Base-by-base conservation (phyloP, 805 yeast species). In the Lipomyces starkeyi region DNA sequence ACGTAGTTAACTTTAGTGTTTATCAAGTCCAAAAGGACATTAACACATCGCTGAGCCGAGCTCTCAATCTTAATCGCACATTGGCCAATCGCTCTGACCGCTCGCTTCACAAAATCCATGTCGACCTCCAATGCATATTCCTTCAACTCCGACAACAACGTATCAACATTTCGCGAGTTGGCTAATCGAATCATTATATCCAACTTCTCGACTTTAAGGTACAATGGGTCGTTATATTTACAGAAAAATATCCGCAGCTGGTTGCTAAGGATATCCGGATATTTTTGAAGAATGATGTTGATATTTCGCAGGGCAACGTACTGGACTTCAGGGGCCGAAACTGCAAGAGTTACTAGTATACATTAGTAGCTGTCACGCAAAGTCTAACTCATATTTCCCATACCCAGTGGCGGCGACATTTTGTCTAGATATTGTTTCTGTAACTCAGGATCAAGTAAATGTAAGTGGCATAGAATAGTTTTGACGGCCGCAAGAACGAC, bases 271-370 rank as follows among this genome's bases (percentile, higher is more conserved):
- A 94, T 83, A 60, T 83, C 84, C 4, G 99, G 98, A 78, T 91
- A 92, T 78, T 91, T 91, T 76, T 93, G 97, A 71, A 94, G 83
- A 58, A 94, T 88, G 73, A 94, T 89, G 77, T 97, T 85, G 69
- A 95, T 93, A 78, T 95, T 95, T 77, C 93, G 90, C 74, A 94
- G 82, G 0, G 97, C 95, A 58, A 94, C 97, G 75, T 90, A 94
- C 79, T 95, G 98, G 59, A 96, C 91, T 78, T 95, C 99, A 1
- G 97, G 97, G 11, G 97, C 91, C 7, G 93, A 88, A 8, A 94
- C 89, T 68, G 93, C 88, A 69, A 94, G 80, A 0, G 98, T 91
- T 9, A 93, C 97, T 75, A 93, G 81, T 1, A 97, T 14, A 1
- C 29, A 22, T 58, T 8, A 34, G 27, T 22, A 53, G 3, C 49